Percentiles rank a stretch among this genome's conserved stretches.
phyloP scores from a whole-genome alignment of 2,329 filamentous ascomycete species.

The Lasiodiplodia gonubiensis region DNA sequence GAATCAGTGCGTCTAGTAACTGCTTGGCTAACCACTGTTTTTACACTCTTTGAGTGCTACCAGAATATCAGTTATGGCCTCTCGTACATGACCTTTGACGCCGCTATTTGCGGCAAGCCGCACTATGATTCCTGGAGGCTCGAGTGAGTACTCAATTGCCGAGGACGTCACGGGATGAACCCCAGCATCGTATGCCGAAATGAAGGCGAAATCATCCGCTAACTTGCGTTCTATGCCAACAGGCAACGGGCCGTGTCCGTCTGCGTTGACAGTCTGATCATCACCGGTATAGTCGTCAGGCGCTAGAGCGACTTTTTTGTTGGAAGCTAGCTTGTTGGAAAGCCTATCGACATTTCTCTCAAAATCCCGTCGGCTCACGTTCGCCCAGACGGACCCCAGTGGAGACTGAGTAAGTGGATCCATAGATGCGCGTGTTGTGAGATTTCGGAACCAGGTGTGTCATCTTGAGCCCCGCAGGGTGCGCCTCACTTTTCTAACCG shows the following conservation, averaged over 20 bases:
- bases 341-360: not conserved
- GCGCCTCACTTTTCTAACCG: no score
- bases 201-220: slow-evolving; percentile 2
- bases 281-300: not conserved
- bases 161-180: not conserved
- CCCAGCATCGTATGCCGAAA: not conserved
- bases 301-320: not conserved
- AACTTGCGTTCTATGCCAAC: not conserved
- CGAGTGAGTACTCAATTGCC: not conserved
- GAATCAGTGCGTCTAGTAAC: not conserved
- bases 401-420: not conserved
- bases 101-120: slow-evolving; percentile 7
- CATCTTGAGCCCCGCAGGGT: not conserved
- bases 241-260: not conserved
- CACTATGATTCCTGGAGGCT: not conserved
- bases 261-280: not conserved
- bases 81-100: not conserved
- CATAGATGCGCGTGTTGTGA: not conserved
- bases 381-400: not conserved
- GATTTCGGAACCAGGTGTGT: not conserved
- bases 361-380: not conserved
- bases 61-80: not conserved
- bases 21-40: not conserved
- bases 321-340: not conserved
- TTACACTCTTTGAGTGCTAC: not conserved